Evolutionary conservation across 345 rosid genomes (phyloP), one percentile per base, ranked within the genome.

Genomic region (Passiflora organensis): DNA sequence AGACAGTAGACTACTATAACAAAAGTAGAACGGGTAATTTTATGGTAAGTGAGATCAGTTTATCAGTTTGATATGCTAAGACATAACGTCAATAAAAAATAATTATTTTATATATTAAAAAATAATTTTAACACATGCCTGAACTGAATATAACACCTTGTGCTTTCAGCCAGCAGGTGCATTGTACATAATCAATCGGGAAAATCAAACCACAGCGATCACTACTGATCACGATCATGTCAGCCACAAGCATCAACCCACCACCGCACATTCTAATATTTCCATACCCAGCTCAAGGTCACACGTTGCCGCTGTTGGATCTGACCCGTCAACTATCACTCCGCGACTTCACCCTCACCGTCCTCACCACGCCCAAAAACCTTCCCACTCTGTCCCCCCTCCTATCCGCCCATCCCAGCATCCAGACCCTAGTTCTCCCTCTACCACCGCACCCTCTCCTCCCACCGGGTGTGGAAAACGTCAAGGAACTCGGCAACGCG

Each of bases 271-370:
- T 88, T 14, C 63, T 81, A 14, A 66, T 85, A 43, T 83, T 85
- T 52, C 88, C 90, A 0, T 77, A 65, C 65, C 89, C 95, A 32
- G 95, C 91, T 0, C 86, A 84, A 62, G 95, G 95, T 63, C 94
- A 85, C 72, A 49, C 53, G 42, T 80, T 82, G 9, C 57, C 91
- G 2, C 80, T 80, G 8, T 69, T 80, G 0, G 82, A 82, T 68
- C 66, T 84, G 10, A 73, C 76, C 54, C 83, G 77, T 79, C 83
- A 77, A 13, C 80, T 85, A 34, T 42, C 54, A 13, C 78, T 69
- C 48, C 68, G 18, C 22, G 59, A 62, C 6, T 11, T 81, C 43
- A 48, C 67, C 47, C 58, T 82, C 71, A 76, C 86, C 62, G 52
- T 85, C 56, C 14, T 85, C 18, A 55, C 67, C 59, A 82, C 86